Base-by-base conservation (phyloP, 2,329 filamentous ascomycete species). In the Dactylellina cionopaga region DNA sequence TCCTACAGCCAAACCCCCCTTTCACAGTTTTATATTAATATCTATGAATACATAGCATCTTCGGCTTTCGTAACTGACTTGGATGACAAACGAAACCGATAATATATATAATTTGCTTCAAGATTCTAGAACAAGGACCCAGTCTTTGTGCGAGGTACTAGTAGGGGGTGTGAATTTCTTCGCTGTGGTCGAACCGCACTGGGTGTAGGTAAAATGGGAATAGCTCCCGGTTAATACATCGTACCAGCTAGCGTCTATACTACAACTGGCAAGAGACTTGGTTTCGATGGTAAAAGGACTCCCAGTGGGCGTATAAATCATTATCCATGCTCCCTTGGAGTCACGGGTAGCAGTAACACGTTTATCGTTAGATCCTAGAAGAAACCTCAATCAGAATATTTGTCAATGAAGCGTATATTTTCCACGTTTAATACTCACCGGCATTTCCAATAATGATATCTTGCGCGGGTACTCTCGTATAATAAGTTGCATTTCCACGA, bases 281-380 rank as follows among this genome's bases (percentile, higher is more conserved):
- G 63, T 68, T n/a, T 75, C 68, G 13, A 76, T 52, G n/a, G 59
- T 52, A 54, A 76, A 74, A 4, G 66, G 17, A 37, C 55, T 39
- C 13, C 71, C 75, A 3, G 71, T 75, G 15, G 74, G 74, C 17
- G 72, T 63, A 44, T 75, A 76, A 13, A 75, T 68, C 74, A 75
- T 74, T 49, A 75, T 74, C 66, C 72, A 76, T 9, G 44, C 46
- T n/a, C 74, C 72, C 5, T 60, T 56, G 5, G 39, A 51, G 39
- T 76, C 75, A 17, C 58, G 44, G 11, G 72, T 70, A 17, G 75
- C 75, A 7, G 71, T 75, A 13, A 75, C 49, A 24, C 68, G 60
- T 29, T 68, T 37, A 49, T 76, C 74, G 35, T 75, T 54, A 7
- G 22, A 7, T 17, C 47, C 51, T 41, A 41, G 24, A 49, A 27